Evolutionary conservation across 2,329 filamentous ascomycete genomes (phyloP).

Genomic region (Ophiostoma angusticollis): DNA sequence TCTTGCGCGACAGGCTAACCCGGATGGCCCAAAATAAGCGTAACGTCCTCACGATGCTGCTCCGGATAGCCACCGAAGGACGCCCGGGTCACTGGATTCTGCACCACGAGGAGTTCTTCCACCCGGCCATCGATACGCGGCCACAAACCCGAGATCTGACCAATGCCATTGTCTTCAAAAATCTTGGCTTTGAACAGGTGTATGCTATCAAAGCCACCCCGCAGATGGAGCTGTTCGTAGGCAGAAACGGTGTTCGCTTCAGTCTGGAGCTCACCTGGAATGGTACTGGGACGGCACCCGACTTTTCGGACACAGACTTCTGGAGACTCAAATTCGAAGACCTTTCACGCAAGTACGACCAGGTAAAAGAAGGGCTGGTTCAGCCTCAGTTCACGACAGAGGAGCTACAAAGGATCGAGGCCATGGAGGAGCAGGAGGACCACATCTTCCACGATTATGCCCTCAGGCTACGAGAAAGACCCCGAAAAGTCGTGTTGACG

Average conservation of each 20-base stretch:
- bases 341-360: not conserved
- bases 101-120: constrained; percentile 5
- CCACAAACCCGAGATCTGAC: constrained; percentile 1
- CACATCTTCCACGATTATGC: constrained; percentile 1
- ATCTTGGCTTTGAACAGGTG: too few relatives aligned
- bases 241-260: not conserved
- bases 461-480: too few relatives aligned
- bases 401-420: not conserved
- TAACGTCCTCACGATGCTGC: not conserved
- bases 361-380: not conserved
- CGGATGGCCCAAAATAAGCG: not conserved
- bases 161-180: too few relatives aligned
- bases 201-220: too few relatives aligned
- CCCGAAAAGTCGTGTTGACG: not conserved
- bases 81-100: constrained; percentile 7
- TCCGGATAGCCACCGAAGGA: not conserved
- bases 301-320: not conserved
- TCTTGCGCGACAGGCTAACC: not conserved
- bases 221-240: too few relatives aligned
- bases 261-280: not conserved
- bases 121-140: constrained; percentile 5
- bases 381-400: not conserved
- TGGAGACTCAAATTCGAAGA: not conserved
- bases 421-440: not conserved
- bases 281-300: not conserved